Percentiles rank a stretch among this genome's conserved stretches.
These are phyloP conservation scores for Fistulifera solaris DNA, from an alignment of 108 stramenopile genomes.

Conservation along the genomic window DNA sequence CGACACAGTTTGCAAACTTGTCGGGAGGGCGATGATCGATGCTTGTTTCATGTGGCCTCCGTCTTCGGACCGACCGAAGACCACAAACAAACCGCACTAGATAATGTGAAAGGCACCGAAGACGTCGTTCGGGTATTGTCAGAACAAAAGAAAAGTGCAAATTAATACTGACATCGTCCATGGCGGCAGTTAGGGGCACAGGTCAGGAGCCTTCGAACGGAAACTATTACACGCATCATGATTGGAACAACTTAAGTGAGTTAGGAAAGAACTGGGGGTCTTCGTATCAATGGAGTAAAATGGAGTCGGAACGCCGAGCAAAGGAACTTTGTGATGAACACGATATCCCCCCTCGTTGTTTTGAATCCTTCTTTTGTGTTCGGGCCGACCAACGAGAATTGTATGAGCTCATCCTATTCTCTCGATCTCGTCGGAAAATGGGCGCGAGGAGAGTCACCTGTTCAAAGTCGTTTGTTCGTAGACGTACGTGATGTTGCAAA, in stretches of 20 bases:
- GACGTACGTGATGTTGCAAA: conserved; percentile 75
- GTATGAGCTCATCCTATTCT: conserved; percentile 33
- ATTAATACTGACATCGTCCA: conserved; percentile 68
- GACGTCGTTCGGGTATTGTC: conserved; percentile 42
- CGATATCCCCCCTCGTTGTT: conserved; percentile 41
- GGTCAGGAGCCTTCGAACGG: conserved; percentile 64
- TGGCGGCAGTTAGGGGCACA: conserved; percentile 77
- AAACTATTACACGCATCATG: conserved; percentile 57
- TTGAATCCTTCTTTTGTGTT: conserved; percentile 79
- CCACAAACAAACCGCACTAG: conserved; percentile 60
- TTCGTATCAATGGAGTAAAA: conserved; percentile 80
- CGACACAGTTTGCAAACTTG: conserved; percentile 23
- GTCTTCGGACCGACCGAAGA: conserved; percentile 73
- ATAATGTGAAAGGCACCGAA: conserved; percentile 68
- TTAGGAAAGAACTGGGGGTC: conserved; percentile 61
- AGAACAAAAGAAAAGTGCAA: conserved; percentile 12
- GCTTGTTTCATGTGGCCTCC: conserved; percentile 75
- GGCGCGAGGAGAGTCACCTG: conserved; percentile 55
- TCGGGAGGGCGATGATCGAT: conserved; percentile 12
- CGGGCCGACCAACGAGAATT: conserved; percentile 41
- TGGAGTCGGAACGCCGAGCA: conserved; percentile 61
- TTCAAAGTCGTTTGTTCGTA: conserved; percentile 69
- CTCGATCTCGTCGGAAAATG: conserved; percentile 61
- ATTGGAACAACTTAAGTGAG: conserved; percentile 71
- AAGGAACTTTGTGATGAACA: conserved; percentile 34